Percentiles rank a stretch among this genome's conserved stretches.
phyloP scores from a whole-genome alignment of 2,329 filamentous ascomycete genomes.

The Stemphylium lycopersici region DNA sequence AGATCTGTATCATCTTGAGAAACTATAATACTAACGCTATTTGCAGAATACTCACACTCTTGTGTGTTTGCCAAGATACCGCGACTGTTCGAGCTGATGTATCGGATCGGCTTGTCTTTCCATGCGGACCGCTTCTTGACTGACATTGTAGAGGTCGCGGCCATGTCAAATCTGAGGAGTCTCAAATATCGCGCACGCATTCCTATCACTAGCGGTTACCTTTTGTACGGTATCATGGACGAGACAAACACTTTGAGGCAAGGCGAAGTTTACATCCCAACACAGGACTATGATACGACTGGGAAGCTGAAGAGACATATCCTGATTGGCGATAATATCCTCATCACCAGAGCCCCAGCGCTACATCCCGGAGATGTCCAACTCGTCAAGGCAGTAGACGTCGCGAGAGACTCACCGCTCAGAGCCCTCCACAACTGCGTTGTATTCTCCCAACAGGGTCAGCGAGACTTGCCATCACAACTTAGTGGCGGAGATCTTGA shows the following conservation, averaged over 20 bases:
- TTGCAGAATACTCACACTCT: slow-evolving; percentile 61
- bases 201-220: slow-evolving; percentile 71
- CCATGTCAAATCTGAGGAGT: slow-evolving; percentile 73
- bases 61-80: slow-evolving; percentile 66
- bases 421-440: slow-evolving; percentile 72
- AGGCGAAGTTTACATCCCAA: slow-evolving; percentile 71
- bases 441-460: slow-evolving; percentile 74
- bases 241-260: slow-evolving; percentile 73
- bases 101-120: slow-evolving; percentile 67
- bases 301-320: slow-evolving; percentile 18
- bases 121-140: slow-evolving; percentile 71
- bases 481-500: slow-evolving; percentile 84
- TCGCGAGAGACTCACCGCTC: slow-evolving; percentile 67
- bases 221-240: slow-evolving; percentile 83
- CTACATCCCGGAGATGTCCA: slow-evolving; percentile 84
- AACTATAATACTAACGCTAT: background rate
- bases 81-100: slow-evolving; percentile 65
- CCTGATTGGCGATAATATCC: slow-evolving; percentile 49
- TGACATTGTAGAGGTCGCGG: slow-evolving; percentile 70
- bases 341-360: slow-evolving; percentile 80
- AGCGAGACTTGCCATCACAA: slow-evolving; percentile 76
- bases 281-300: slow-evolving; percentile 51
- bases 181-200: slow-evolving; percentile 83
- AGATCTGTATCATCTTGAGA: too few species aligned
- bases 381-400: slow-evolving; percentile 62